Conservation (phyloP, 2,329 filamentous ascomycete genomes). For the Thelonectria rubi region DNA sequence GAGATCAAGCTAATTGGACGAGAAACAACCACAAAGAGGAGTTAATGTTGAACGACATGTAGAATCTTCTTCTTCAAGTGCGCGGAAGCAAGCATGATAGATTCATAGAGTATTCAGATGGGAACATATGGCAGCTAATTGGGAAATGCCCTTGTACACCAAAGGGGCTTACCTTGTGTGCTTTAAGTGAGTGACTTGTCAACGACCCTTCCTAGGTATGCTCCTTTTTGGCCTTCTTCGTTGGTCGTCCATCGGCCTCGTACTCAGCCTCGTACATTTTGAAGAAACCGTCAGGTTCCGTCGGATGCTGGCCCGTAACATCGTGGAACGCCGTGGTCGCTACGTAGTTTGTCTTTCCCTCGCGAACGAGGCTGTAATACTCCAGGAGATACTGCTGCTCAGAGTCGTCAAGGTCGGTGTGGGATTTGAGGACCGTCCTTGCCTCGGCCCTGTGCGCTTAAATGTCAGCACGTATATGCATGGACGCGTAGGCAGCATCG, state of each 20-base stretch:
- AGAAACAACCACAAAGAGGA: no score
- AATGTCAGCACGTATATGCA: background rate
- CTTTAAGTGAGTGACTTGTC: no score
- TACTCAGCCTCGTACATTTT: constrained; percentile 54
- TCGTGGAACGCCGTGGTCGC: constrained; percentile 60
- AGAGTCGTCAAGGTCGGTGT: constrained; percentile 41
- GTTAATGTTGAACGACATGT: no score
- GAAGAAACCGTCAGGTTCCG: constrained; percentile 59
- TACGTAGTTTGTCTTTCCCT: constrained; percentile 64
- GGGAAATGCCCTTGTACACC: no score
- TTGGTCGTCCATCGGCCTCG: constrained; percentile 34
- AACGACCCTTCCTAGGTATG: background rate
- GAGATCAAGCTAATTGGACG: no score
- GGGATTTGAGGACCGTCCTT: constrained; percentile 9
- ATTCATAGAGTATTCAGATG: no score
- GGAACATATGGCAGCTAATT: no score
- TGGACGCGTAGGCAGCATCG: background rate
- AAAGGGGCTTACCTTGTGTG: no score
- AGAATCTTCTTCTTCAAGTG: no score
- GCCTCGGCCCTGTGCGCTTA: constrained; percentile 2
- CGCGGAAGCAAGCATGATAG: no score
- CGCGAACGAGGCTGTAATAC: constrained; percentile 61
- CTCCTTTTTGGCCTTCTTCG: constrained; percentile 27
- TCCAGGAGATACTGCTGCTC: constrained; percentile 60
- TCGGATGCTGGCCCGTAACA: constrained; percentile 56